Evolutionary conservation across 169 alveolate genomes (phyloP), one percentile per base, ranked within the genome.

Genomic region (Theileria sp.): DNA sequence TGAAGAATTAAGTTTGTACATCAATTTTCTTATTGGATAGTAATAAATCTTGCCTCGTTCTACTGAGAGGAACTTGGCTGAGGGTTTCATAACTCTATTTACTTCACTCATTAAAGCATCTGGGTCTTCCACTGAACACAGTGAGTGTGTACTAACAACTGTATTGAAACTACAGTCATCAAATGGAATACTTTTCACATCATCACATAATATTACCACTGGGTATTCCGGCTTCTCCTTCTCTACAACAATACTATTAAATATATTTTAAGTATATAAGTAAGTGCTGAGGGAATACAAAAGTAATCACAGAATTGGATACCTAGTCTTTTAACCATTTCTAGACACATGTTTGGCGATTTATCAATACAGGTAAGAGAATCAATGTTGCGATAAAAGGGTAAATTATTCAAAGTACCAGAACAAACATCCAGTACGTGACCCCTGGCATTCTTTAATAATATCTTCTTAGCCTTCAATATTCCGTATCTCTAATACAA

Each of bases 91-190:
- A 3, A 74, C 88, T 54, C 91, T 66, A 30, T 81, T 78, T 21
- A 91, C 73, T 38, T 86, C 88, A 67, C 72, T 49, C 73, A 91
- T 77, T 64, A 86, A 54, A 49, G 75, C 74, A 23, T 81, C 86
- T 19, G 92, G 92, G 76, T 87, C 34, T 65, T 91, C 94, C 67
- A 91, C 81, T 7, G 94, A 91, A 62, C 94, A 91, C 76, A 91
- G 79, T 13, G 92, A 81, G 69, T 87, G 90, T 19, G 94, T 82
- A 28, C 91, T 87, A 30, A 91, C 88, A 36, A 91, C 89, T 9
- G 90, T 86, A 82, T 87, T 87, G 84, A 91, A 91, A 79, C 90
- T 80, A 32, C 81, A 75, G 66, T 88, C 79, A 21, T 77, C 84
- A 38, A 91, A 91, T 49, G 89, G 82, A 1, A 74, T 26, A 13